Percentiles rank a stretch among this genome's conserved stretches.
These are phyloP conservation scores for Ophiostoma ips DNA, from an alignment of 2,329 filamentous ascomycete species.

Conservation along the genomic window DNA sequence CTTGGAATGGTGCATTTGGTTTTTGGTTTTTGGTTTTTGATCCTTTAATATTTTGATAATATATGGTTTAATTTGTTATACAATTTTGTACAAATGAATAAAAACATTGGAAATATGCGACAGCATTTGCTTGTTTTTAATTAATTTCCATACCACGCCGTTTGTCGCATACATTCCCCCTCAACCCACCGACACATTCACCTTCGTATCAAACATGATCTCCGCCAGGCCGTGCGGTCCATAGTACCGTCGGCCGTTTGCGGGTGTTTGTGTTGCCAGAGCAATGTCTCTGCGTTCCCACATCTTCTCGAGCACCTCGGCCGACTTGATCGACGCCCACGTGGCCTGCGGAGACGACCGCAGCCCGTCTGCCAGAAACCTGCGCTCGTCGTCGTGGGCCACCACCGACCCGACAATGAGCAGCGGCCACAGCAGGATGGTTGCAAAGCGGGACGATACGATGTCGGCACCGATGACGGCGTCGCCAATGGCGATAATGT, in stretches of 20 bases:
- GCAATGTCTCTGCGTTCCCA: conserved; percentile 8
- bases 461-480: conserved; percentile 10
- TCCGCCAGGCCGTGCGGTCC: conserved; percentile 9
- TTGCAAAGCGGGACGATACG: conserved; percentile 10
- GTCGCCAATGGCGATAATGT: conserved; percentile 10
- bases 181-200: conserved; percentile 3
- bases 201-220: conserved; percentile 7
- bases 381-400: conserved; percentile 5
- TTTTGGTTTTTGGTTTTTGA: not conserved
- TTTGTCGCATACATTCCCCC: too few relatives aligned
- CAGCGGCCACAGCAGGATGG: conserved; percentile 13
- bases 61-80: too few relatives aligned
- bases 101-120: too few relatives aligned
- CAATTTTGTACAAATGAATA: too few relatives aligned
- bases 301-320: conserved; percentile 11
- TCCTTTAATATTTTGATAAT: not conserved
- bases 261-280: not conserved
- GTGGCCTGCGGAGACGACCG: conserved; percentile 6
- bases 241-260: conserved; percentile 3
- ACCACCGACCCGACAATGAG: conserved; percentile 12
- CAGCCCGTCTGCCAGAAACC: conserved; percentile 10
- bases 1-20: not conserved
- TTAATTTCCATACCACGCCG: too few relatives aligned
- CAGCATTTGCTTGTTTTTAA: too few relatives aligned
- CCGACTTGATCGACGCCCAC: conserved; percentile 10